Percentiles rank a stretch among this genome's conserved stretches.
Evolutionary conservation across 192 early-diverging fungal species (phyloP).

Genomic region (Mortierella claussenii): DNA sequence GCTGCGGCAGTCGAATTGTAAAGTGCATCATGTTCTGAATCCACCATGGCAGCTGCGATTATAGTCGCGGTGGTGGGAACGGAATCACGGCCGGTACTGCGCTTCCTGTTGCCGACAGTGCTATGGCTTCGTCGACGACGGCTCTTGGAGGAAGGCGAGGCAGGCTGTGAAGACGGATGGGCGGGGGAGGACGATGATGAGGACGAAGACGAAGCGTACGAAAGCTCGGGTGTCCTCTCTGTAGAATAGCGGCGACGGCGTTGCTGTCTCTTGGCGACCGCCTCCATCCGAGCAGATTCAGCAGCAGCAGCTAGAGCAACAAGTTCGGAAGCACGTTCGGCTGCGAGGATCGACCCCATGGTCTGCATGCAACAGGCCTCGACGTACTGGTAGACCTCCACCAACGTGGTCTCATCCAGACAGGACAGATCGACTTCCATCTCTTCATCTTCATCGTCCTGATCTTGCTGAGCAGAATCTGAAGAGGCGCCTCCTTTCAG

Average conservation of each 20-base stretch:
- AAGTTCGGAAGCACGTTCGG: too few species aligned
- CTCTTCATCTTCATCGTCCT: slow-evolving; percentile 35
- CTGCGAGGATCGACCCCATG: slow-evolving; percentile 34
- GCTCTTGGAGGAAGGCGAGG: slow-evolving; percentile 11
- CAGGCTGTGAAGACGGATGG: slow-evolving; percentile 16
- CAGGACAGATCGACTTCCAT: slow-evolving; percentile 47
- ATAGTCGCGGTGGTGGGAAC: too few species aligned
- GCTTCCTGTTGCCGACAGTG: neutral
- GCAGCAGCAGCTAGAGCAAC: too few species aligned
- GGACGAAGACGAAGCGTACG: slow-evolving; percentile 18
- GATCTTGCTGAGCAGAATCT: slow-evolving; percentile 17
- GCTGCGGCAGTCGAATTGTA: neutral
- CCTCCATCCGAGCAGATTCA: too few species aligned
- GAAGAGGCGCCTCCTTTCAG: slow-evolving; percentile 17
- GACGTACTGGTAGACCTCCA: slow-evolving; percentile 48
- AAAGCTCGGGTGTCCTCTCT: slow-evolving; percentile 38
- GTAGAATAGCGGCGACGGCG: neutral
- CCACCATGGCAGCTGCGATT: too few species aligned
- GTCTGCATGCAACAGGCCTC: slow-evolving; percentile 52
- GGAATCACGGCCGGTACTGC: too few species aligned
- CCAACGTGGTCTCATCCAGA: slow-evolving; percentile 41
- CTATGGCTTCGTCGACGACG: neutral
- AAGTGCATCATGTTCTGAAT: neutral
- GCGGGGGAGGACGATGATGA: slow-evolving; percentile 30
- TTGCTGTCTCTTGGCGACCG: neutral